Evolutionary conservation across 352 stramenopile genomes (phyloP), one percentile per base, ranked within the genome.

Genomic region (Pythium coloratum): DNA sequence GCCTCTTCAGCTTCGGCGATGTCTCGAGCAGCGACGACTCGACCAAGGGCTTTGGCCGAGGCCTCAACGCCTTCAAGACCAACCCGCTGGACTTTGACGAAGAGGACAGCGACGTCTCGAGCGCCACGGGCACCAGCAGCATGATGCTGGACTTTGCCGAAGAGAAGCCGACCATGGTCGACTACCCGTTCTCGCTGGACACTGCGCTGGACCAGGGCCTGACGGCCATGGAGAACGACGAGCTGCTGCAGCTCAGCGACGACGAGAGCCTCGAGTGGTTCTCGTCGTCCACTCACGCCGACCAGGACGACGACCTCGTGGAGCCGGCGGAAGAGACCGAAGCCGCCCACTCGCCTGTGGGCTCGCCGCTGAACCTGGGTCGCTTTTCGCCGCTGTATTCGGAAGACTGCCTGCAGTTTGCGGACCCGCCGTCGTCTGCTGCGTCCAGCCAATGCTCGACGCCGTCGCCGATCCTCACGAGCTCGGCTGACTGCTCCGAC

Each of bases 181-280:
- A 92, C 32, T 91, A 88, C 55, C 76, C 84, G 24, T 84, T 90
- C 49, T 42, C 75, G 30, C 53, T 84, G 47, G 81, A 86, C 63
- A 67, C 55, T 36, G 75, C 76, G 55, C 72, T 87, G 36, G 84
- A 91, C 57, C 80, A 86, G 66, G 80, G 76, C 2, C 70, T 94
- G 14, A 72, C 82, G 13, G 80, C 78, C n/a, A 90, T 95, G 42
- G 82, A 91, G 71, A 88, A 87, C 63, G 83, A 95, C 53, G 86
- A 94, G 44, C 64, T 93, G 50, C 67, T 95, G 40, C 82, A 91
- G 67, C 77, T 92, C 9, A 92, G 83, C 6, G 84, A 93, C 67
- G 85, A 95, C 59, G 84, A 93, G 54, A 75, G 64, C 42, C 75
- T 93, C 33, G 86, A 93, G 60, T 95, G 86, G 86, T 95, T 95